Evolutionary conservation across 164 flowering plant genomes (phyloP).

Genomic region (Tinospora cordifolia): DNA sequence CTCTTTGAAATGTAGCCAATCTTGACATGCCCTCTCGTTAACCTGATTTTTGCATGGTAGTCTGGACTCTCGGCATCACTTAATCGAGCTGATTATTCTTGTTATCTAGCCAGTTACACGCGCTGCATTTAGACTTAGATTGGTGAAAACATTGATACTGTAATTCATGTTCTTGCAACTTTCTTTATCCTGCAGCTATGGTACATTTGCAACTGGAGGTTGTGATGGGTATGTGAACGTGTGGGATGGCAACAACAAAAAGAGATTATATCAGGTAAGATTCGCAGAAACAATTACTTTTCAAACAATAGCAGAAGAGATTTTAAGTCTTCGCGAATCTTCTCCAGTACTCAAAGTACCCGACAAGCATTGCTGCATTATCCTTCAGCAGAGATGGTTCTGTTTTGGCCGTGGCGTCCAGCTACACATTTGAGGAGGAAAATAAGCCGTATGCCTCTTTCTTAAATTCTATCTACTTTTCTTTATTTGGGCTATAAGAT

Average conservation of each 20-base stretch:
- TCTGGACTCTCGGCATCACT: too few species aligned
- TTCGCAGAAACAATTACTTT: constrained; percentile 12
- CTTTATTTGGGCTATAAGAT: constrained; percentile 43
- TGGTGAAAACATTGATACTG: too few species aligned
- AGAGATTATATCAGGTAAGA: constrained; percentile 86
- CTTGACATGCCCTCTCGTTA: too few species aligned
- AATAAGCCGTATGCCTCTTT: constrained; percentile 54
- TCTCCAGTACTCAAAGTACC: constrained; percentile 70
- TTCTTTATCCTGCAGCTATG: constrained; percentile 51
- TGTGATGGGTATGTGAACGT: constrained; percentile 92
- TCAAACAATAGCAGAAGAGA: not conserved
- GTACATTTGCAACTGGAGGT: constrained; percentile 92
- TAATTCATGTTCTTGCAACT: not conserved
- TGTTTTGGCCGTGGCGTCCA: constrained; percentile 83
- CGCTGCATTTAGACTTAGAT: too few species aligned
- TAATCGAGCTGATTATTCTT: too few species aligned
- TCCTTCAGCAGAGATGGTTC: constrained; percentile 92
- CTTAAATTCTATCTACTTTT: too few species aligned
- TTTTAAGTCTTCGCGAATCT: not conserved
- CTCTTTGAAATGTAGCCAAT: too few species aligned
- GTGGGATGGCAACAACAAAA: constrained; percentile 97
- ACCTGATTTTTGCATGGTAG: too few species aligned
- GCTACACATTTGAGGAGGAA: constrained; percentile 90
- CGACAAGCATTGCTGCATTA: constrained; percentile 77
- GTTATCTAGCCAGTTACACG: too few species aligned